Evolutionary conservation across 2,329 filamentous ascomycete genomes (phyloP), one percentile per base, ranked within the genome.

Genomic region (Phaeophleospora eucalypticola): DNA sequence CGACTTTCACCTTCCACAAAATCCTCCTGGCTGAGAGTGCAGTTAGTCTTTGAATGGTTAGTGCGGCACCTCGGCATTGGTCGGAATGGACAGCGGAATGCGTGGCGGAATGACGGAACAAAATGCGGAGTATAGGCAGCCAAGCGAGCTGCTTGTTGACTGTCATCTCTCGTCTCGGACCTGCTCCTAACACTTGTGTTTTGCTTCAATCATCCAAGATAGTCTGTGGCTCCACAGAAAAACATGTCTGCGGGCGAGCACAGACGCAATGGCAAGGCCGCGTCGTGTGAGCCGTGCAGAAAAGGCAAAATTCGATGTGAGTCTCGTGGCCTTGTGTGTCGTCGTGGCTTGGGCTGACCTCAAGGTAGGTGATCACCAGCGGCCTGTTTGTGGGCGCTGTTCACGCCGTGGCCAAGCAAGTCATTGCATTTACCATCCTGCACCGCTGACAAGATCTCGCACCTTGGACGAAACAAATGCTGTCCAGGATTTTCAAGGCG

Each of bases 231-330:
- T 29, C 34, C 6, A 36, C n/a, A 8, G 14, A 36, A 16, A 36
- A n/a, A 32, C 21, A 43, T 46, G 48, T 40, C 48, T 10, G 27
- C 42, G 20, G 39, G 33, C 15, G 27, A 40, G 12, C 49, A 43
- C 15, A 41, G 54, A 32, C 47, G 50, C 3, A 57, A 57, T 24
- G 54, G 54, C 19, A 57, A 53, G 36, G 18, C 35, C 17, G 49
- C 54, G 2, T 54, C 54, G 4, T 57, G 54, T 19, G 54, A 57
- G 43, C 54, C 54, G 10, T 57, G 54, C 34, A 44, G 54, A 14
- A 49, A 46, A 34, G 49, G 35, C 24, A 57, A 57, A 36, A 46
- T 57, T 15, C 45, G 53, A 9, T 52, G 46, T 32, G 49, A 54
- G n/a, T 51, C 48, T 12, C 6, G 7, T n/a, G 14, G 34, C 16